Evolutionary conservation across 2,329 filamentous ascomycete genomes (phyloP).

Genomic region (Chaetomiaceae sp.): DNA sequence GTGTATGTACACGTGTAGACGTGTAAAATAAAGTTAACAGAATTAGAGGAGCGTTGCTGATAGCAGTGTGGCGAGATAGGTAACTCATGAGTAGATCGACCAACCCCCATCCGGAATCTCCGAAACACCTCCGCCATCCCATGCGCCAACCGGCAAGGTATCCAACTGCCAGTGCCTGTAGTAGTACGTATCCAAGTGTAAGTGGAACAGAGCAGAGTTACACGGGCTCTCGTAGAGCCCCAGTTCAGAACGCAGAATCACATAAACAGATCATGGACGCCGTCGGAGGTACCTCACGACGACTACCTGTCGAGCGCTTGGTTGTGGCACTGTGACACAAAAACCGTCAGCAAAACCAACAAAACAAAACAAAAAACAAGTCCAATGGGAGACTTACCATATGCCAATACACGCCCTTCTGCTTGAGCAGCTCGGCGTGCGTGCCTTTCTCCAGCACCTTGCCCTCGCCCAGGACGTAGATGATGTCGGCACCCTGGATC

Average conservation of each 20-base stretch:
- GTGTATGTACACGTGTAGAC: too few relatives aligned
- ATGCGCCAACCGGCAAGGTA: neutral
- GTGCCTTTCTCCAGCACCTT: slow-evolving; percentile 51
- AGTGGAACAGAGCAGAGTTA: neutral
- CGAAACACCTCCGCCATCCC: too few relatives aligned
- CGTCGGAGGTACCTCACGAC: neutral
- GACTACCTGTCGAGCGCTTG: slow-evolving; percentile 51
- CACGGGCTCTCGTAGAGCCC: neutral
- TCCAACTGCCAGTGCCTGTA: neutral
- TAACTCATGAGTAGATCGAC: too few relatives aligned
- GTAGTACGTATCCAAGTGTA: too few relatives aligned
- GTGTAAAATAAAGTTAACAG: neutral
- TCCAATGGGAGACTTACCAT: slow-evolving; percentile 43
- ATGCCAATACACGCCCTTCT: slow-evolving; percentile 51
- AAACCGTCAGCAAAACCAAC: slow-evolving; percentile 18
- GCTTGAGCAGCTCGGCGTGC: slow-evolving; percentile 47
- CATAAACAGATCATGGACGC: too few relatives aligned
- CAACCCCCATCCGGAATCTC: too few relatives aligned
- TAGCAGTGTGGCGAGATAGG: too few relatives aligned
- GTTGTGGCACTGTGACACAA: slow-evolving; percentile 48
- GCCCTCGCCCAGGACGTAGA: slow-evolving; percentile 70
- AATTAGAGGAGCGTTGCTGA: neutral
- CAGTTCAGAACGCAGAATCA: neutral
- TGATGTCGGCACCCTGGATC: slow-evolving; percentile 73
- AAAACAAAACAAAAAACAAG: neutral